Evolutionary conservation across 495 filamentous ascomycete species (phyloP).

Genomic region (Neurospora hispaniola): DNA sequence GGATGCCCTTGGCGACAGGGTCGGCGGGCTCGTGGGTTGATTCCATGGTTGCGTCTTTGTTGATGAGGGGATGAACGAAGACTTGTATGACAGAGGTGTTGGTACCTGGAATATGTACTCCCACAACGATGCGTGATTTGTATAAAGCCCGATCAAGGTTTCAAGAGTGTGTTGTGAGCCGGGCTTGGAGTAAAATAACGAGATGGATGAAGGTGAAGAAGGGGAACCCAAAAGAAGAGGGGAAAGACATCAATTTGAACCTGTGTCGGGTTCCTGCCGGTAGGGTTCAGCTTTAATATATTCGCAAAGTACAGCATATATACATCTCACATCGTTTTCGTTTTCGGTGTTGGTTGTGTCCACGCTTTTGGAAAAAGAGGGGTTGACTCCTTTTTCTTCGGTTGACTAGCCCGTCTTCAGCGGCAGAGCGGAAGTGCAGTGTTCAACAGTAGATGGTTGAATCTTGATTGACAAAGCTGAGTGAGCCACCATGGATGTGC

Average conservation of each 20-base stretch:
- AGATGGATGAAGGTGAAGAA: neutral
- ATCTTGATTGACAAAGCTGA: neutral
- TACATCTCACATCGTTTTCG: neutral
- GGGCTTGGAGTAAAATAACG: neutral
- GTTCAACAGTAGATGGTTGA: neutral
- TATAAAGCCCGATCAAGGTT: neutral
- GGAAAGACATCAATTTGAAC: neutral
- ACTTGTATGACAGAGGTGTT: neutral
- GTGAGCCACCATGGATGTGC: neutral
- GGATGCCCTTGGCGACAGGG: conserved; percentile 46
- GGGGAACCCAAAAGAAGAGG: neutral
- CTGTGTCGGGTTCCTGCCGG: neutral
- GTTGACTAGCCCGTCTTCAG: neutral
- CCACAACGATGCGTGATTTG: neutral
- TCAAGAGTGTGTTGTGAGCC: neutral
- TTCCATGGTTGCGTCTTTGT: conserved; percentile 8
- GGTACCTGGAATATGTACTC: neutral
- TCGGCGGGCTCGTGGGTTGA: conserved; percentile 40
- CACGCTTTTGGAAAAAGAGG: neutral
- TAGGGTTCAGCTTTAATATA: neutral
- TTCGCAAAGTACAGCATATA: too few relatives aligned
- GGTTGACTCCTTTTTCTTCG: neutral
- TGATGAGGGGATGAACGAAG: neutral
- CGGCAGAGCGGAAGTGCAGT: neutral
- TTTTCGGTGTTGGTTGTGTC: neutral